These are phyloP conservation scores for Nidula microcarpa DNA, from an alignment of 768 basidiomycete genomes.

Conservation along the genomic window DNA sequence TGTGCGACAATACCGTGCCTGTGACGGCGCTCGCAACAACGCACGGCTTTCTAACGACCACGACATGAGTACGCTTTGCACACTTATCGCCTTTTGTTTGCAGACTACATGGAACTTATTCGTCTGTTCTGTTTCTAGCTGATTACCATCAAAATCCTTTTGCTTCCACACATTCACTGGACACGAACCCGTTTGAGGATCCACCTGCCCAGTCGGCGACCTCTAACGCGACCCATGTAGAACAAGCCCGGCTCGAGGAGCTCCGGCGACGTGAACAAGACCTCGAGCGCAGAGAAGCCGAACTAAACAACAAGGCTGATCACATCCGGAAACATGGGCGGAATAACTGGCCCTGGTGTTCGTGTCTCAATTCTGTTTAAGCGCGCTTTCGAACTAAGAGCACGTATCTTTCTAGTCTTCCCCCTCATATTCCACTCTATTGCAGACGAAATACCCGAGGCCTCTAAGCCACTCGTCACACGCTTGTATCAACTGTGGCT, in stretches of 20 bases:
- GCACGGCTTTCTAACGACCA: conserved; percentile 1
- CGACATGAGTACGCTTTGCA: conserved; percentile 29
- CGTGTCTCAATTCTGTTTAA: conserved; percentile 21
- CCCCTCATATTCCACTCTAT: conserved; percentile 96
- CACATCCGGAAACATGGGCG: conserved; percentile 71
- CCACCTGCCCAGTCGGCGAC: conserved; percentile 39
- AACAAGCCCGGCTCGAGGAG: conserved; percentile 53
- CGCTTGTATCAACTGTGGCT: conserved; percentile 95
- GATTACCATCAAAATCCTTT: conserved; percentile 71
- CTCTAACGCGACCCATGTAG: conserved; percentile 15
- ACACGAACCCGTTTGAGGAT: conserved; percentile 90
- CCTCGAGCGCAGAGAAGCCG: conserved; percentile 74
- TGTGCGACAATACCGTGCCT: background rate
- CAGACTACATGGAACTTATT: conserved; percentile 6
- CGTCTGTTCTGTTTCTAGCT: conserved; percentile 12
- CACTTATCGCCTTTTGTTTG: conserved; percentile 1
- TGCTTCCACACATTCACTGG: conserved; percentile 80
- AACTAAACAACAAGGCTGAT: conserved; percentile 66
- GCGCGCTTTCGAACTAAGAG: conserved; percentile 9
- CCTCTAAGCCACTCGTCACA: conserved; percentile 73
- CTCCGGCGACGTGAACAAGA: conserved; percentile 78
- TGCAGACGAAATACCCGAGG: conserved; percentile 82
- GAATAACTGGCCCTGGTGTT: conserved; percentile 94
- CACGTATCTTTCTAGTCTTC: conserved; percentile 56
- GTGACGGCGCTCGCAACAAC: background rate